Evolutionary conservation across 202 grass and related monocot genomes (phyloP).

Genomic region (Thinopyrum obtusiflorum): DNA sequence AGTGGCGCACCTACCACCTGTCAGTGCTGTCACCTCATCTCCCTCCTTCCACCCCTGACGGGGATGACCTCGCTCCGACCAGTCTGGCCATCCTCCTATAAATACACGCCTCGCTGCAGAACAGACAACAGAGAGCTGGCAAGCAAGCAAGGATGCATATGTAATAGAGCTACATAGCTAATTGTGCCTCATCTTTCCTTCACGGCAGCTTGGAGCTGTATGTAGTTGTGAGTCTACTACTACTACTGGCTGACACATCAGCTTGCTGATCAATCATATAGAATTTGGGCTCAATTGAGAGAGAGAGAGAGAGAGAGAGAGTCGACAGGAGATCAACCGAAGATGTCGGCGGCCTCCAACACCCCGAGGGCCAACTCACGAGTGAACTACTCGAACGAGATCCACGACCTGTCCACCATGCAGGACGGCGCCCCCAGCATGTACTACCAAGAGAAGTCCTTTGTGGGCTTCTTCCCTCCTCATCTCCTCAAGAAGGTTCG

Average conservation of each 20-base stretch:
- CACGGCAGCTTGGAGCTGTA: not conserved
- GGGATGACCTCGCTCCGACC: not conserved
- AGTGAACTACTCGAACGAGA: too few species aligned
- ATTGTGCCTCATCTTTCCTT: not conserved
- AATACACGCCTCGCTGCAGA: slow-evolving; percentile 22
- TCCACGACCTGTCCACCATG: too few species aligned
- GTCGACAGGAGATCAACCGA: not conserved
- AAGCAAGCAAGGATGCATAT: not conserved
- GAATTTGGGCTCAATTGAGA: not conserved
- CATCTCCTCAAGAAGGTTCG: too few species aligned
- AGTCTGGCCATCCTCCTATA: slow-evolving; percentile 34
- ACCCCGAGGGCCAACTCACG: too few species aligned
- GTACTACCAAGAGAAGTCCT: too few species aligned
- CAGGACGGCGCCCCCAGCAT: too few species aligned
- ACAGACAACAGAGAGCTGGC: slow-evolving; percentile 30
- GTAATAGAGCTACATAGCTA: not conserved
- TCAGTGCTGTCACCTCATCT: not conserved
- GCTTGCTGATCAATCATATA: not conserved
- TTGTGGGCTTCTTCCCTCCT: too few species aligned
- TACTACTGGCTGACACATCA: not conserved
- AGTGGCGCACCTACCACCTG: slow-evolving; percentile 9
- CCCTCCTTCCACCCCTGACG: not conserved
- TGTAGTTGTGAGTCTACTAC: not conserved
- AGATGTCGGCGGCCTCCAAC: slow-evolving; percentile 45
- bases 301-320: too few species aligned